These are phyloP conservation scores for Aechmea fasciata DNA, from an alignment of 176 grass and related monocot species.

Conservation along the genomic window DNA sequence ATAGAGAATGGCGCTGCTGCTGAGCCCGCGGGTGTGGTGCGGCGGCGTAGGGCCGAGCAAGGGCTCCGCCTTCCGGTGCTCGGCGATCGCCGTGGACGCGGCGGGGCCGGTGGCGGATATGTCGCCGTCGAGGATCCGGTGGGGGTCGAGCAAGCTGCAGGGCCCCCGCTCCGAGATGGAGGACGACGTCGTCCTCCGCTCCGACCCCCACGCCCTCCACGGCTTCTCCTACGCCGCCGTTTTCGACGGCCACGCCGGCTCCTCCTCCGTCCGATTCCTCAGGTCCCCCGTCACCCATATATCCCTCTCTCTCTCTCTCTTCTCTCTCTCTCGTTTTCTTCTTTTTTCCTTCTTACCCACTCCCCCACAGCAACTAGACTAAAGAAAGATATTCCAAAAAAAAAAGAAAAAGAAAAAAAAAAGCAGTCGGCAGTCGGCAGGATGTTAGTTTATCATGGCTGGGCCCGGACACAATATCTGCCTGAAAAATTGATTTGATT, in stretches of 20 bases:
- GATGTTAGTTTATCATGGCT: too few relatives aligned
- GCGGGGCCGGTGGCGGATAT: conserved; percentile 29
- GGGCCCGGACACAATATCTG: too few relatives aligned
- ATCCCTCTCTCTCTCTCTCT: too few relatives aligned
- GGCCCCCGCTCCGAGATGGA: conserved; percentile 88
- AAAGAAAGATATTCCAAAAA: too few relatives aligned
- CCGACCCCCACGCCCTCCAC: conserved; percentile 31
- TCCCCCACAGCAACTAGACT: not conserved
- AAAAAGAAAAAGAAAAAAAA: not conserved
- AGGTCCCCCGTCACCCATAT: conserved; percentile 30
- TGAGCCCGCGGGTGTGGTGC: conserved; percentile 44
- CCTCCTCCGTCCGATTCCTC: conserved; percentile 76
- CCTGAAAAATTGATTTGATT: too few relatives aligned
- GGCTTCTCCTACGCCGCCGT: conserved; percentile 95
- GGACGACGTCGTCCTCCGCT: conserved; percentile 67
- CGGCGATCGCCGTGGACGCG: conserved; percentile 21
- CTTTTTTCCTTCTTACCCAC: not conserved
- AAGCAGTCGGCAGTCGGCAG: too few relatives aligned
- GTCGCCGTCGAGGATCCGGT: conserved; percentile 38
- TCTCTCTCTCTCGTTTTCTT: too few relatives aligned
- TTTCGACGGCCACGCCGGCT: conserved; percentile 85
- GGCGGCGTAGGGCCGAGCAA: not conserved
- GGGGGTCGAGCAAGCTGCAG: conserved; percentile 83
- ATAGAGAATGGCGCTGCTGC: conserved; percentile 57
- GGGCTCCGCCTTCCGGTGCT: conserved; percentile 6